Evolutionary conservation across 2,329 filamentous ascomycete genomes (phyloP), one percentile per base, ranked within the genome.

Genomic region (Ciborinia camelliae): DNA sequence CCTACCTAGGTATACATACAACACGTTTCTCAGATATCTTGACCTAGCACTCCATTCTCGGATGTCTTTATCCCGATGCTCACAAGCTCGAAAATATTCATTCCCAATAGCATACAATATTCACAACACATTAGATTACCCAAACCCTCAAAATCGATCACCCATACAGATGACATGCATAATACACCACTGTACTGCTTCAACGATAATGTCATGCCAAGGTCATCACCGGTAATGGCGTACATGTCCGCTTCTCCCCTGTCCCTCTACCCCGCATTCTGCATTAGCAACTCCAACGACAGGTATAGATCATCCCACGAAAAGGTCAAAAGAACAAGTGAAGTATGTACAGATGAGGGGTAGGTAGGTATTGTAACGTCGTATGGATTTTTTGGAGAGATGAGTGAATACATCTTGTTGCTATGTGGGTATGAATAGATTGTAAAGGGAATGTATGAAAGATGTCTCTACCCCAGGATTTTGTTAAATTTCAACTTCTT

Each of bases 281-380:
- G 50, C 60, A 37, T 54, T 37, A 28, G 60, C 37, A 37, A 23
- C 6, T 54, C 28, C 60, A 20, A 53, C 30, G 50, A 53, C 39
- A 45, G 39, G 60, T 35, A 35, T 32, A 32, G 60, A 55, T 55
- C 60, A 54, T 15, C 28, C 20, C 45, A 41, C 9, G 4, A 23
- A 35, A 37, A 26, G 8, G 9, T 18, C 8, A n/a, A 54, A 30
- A 26, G 26, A 18, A 54, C 14, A 32, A 12, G 28, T 26, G 26
- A 43, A 20, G 37, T n/a, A 45, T 47, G 39, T 45, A 62, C 39
- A 37, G 8, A 20, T 37, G 60, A 62, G 60, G 60, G 60, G 50
- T 41, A 55, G 60, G 55, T 48, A 50, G 60, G 50, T 41, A 55
- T 35, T 55, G 60, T 45, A 54, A 47, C 60, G 48, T 62, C 60